Conservation (phyloP, 2,329 filamentous ascomycete genomes). For the Didymella arachidicola region DNA sequence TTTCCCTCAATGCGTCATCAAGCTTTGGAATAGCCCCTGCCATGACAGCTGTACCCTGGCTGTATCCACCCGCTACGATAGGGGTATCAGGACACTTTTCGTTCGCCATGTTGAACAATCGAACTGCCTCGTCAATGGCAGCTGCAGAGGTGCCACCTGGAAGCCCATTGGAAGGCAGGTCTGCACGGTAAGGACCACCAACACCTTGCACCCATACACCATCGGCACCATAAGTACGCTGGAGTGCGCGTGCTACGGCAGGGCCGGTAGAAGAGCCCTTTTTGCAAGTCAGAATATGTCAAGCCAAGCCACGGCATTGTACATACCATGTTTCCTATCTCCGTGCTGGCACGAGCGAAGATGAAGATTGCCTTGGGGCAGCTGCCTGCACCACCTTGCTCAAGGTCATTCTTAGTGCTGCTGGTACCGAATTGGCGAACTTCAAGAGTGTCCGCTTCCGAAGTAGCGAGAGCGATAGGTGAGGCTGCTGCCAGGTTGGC, state of each 20-base stretch:
- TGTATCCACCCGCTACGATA: conserved; percentile 53
- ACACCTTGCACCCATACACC: conserved; percentile 45
- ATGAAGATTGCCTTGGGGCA: conserved; percentile 42
- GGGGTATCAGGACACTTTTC: conserved; percentile 50
- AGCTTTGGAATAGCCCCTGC: conserved; percentile 45
- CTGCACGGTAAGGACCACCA: conserved; percentile 48
- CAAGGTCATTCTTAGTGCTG: conserved; percentile 32
- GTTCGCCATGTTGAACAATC: conserved; percentile 48
- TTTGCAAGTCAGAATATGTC: neutral
- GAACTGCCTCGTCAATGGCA: conserved; percentile 47
- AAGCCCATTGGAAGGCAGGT: conserved; percentile 45
- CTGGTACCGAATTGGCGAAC: conserved; percentile 23
- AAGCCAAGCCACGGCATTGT: neutral
- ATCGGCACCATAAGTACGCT: conserved; percentile 32
- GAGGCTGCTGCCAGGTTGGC: conserved; percentile 21
- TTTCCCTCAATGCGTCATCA: conserved; percentile 32
- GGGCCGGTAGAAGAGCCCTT: conserved; percentile 35
- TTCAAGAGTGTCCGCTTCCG: conserved; percentile 10
- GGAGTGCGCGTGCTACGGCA: conserved; percentile 30
- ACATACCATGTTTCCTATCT: conserved; percentile 41
- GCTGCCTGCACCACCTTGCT: conserved; percentile 24
- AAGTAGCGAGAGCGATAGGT: conserved; percentile 21
- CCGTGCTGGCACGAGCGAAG: conserved; percentile 37
- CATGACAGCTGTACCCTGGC: conserved; percentile 53
- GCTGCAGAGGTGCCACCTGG: conserved; percentile 41